Evolutionary conservation across 2,329 filamentous ascomycete genomes (phyloP).

Genomic region (Leptographium wingfieldii): DNA sequence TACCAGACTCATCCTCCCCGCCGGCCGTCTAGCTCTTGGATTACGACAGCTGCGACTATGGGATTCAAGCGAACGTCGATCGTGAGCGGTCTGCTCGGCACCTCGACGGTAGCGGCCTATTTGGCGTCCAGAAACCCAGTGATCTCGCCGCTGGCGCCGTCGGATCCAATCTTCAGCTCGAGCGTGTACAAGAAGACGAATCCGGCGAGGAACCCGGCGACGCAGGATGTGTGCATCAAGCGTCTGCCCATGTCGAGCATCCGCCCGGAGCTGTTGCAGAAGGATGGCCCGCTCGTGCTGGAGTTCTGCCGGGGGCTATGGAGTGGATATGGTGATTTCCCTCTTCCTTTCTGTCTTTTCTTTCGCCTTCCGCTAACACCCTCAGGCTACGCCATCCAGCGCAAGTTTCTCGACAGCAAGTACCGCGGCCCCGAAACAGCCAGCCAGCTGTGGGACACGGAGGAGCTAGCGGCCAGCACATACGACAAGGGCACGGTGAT

Average conservation of each 20-base stretch:
- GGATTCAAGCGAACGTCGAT: constrained; percentile 37
- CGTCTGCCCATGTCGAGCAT: constrained; percentile 51
- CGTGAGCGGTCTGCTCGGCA: constrained; percentile 32
- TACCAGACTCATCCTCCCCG: neutral
- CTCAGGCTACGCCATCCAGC: constrained; percentile 45
- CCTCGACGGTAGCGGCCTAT: constrained; percentile 37
- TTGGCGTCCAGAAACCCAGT: constrained; percentile 42
- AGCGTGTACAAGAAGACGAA: constrained; percentile 47
- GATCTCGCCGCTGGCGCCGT: constrained; percentile 41
- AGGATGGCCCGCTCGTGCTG: constrained; percentile 43
- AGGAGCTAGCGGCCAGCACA: constrained; percentile 38
- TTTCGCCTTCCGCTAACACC: neutral
- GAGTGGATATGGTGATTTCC: constrained; percentile 46
- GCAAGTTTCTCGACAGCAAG: constrained; percentile 44
- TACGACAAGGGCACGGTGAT: constrained; percentile 53
- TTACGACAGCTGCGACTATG: constrained; percentile 23
- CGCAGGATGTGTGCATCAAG: constrained; percentile 52
- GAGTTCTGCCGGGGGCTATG: constrained; percentile 57
- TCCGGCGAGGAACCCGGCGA: constrained; percentile 46
- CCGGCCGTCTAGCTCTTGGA: neutral
- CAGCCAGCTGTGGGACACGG: constrained; percentile 46
- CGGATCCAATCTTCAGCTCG: constrained; percentile 49
- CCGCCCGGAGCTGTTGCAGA: constrained; percentile 50
- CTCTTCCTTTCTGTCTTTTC: neutral
- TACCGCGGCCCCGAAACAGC: constrained; percentile 43